Percentiles rank a stretch among this genome's conserved stretches.
These are phyloP conservation scores for Rubus idaeus DNA, from an alignment of 306 rosid genomes.

Conservation along the genomic window DNA sequence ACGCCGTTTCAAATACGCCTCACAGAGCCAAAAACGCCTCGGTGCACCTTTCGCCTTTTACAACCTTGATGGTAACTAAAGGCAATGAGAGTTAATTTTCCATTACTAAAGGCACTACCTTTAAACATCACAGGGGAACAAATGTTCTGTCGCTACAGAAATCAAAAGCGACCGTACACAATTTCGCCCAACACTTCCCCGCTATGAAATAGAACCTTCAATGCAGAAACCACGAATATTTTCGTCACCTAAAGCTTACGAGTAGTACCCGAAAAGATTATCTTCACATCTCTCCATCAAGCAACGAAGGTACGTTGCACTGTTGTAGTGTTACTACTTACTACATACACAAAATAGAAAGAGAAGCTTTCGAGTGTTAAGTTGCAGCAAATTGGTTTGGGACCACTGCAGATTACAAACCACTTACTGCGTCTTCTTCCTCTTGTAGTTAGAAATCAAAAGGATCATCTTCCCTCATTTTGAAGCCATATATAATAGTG, in stretches of 20 bases:
- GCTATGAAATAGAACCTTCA: not conserved
- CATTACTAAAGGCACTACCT: too few relatives aligned
- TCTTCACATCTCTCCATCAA: not conserved
- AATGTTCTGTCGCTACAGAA: too few relatives aligned
- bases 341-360: constrained; percentile 8
- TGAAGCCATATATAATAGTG: constrained; percentile 40
- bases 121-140: too few relatives aligned
- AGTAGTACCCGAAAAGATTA: not conserved
- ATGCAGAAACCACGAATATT: not conserved
- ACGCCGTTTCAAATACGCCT: too few relatives aligned
- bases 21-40: too few relatives aligned
- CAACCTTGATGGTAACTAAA: too few relatives aligned
- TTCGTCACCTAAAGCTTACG: not conserved
- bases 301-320: not conserved
- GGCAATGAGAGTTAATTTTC: too few relatives aligned
- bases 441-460: constrained; percentile 26
- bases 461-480: constrained; percentile 37
- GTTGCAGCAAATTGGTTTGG: constrained; percentile 31
- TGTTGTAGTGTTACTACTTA: not conserved
- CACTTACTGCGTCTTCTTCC: constrained; percentile 22
- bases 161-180: too few relatives aligned
- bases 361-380: constrained; percentile 27
- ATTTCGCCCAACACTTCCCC: not conserved
- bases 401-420: constrained; percentile 48
- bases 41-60: too few relatives aligned